Evolutionary conservation across 1,284 basidiomycete genomes (phyloP).

Genomic region (Austropuccinia psidii): DNA sequence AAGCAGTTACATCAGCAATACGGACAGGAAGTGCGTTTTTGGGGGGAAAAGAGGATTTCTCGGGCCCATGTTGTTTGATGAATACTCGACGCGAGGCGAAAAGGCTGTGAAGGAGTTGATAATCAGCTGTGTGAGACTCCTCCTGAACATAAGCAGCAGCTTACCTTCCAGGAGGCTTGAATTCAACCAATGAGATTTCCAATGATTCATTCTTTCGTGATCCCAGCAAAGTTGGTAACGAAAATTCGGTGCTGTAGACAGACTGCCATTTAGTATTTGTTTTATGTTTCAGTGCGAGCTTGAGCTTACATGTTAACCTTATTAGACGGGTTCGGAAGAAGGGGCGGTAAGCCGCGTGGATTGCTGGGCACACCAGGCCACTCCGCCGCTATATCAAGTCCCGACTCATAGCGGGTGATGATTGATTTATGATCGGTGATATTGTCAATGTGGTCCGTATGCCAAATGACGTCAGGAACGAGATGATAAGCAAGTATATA

Average conservation of each 20-base stretch:
- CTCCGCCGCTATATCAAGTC: neutral
- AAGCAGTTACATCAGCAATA: constrained; percentile 5
- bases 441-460: constrained; percentile 41
- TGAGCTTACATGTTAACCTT: constrained; percentile 35
- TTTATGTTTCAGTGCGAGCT: neutral
- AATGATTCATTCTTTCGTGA: constrained; percentile 41
- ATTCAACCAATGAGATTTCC: constrained; percentile 41
- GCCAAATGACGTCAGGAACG: constrained; percentile 42
- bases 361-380: neutral
- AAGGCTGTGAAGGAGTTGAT: too few species aligned
- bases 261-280: neutral
- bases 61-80: neutral
- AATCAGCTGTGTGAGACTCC: too few species aligned
- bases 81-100: neutral
- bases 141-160: neutral
- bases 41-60: too few species aligned
- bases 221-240: constrained; percentile 42
- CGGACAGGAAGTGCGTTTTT: constrained; percentile 10
- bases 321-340: constrained; percentile 7
- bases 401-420: neutral
- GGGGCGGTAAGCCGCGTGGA: neutral
- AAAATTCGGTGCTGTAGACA: constrained; percentile 38
- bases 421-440: neutral
- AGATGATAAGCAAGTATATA: constrained; percentile 42
- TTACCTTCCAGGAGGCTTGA: constrained; percentile 33